phyloP scores from a whole-genome alignment of 768 basidiomycete genomes.

The Naganishia randhawae region DNA sequence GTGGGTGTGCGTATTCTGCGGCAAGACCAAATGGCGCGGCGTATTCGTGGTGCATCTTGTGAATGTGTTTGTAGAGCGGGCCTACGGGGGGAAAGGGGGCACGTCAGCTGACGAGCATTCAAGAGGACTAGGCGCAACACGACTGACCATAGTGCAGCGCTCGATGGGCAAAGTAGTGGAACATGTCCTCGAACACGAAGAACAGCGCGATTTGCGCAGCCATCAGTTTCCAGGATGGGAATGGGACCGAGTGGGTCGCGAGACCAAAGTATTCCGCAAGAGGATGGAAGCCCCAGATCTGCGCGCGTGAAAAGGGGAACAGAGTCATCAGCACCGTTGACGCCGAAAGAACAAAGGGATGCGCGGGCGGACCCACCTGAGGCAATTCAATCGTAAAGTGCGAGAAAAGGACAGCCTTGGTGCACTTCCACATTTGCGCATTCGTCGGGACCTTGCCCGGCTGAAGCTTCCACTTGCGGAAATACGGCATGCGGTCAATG shows the following conservation, averaged over 20 bases:
- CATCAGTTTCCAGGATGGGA: conserved; percentile 70
- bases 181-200: conserved; percentile 93
- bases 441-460: conserved; percentile 74
- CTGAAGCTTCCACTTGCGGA: conserved; percentile 89
- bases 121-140: not conserved
- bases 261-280: conserved; percentile 82
- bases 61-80: conserved; percentile 79
- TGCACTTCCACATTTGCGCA: conserved; percentile 89
- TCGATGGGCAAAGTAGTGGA: conserved; percentile 93
- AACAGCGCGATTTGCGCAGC: conserved; percentile 75
- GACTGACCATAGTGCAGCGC: conserved; percentile 69
- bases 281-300: conserved; percentile 91
- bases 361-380: conserved; percentile 57
- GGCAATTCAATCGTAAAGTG: conserved; percentile 96
- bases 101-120: conserved; percentile 32
- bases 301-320: not conserved
- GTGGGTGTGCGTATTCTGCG: conserved; percentile 96
- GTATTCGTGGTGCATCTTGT: conserved; percentile 97
- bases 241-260: conserved; percentile 87
- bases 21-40: conserved; percentile 88
- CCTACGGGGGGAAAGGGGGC: conserved; percentile 28
- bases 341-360: not conserved
- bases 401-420: conserved; percentile 84
- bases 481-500: conserved; percentile 90
- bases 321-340: not conserved